Evolutionary conservation across 768 basidiomycete species (phyloP).

Genomic region (Pholiota microspora): DNA sequence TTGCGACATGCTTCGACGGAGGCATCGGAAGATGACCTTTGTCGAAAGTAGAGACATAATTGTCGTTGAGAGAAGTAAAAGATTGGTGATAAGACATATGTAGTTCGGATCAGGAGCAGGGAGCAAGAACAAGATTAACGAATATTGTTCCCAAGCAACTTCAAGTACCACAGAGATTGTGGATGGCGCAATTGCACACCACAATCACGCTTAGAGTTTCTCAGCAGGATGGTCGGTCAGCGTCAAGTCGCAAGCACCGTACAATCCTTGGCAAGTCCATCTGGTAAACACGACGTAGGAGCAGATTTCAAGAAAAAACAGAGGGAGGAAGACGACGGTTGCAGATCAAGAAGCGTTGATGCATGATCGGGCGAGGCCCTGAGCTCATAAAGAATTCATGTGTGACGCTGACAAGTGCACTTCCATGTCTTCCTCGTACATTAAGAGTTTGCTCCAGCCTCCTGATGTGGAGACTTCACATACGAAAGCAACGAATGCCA

Average conservation of each 20-base stretch:
- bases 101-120: neutral
- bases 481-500: slow-evolving; percentile 29
- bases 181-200: slow-evolving; percentile 3
- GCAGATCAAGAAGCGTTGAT: no score
- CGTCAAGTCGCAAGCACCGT: no score
- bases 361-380: neutral
- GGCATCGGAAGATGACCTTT: slow-evolving; percentile 35
- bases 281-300: no score
- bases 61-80: slow-evolving; percentile 39
- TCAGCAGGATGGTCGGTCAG: no score
- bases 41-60: slow-evolving; percentile 45
- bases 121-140: neutral
- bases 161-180: neutral
- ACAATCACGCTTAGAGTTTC: neutral
- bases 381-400: neutral
- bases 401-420: neutral
- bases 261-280: no score
- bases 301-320: no score
- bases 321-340: no score
- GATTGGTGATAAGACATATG: slow-evolving; percentile 30
- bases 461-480: slow-evolving; percentile 38
- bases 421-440: slow-evolving; percentile 28
- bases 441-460: slow-evolving; percentile 48
- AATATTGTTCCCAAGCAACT: neutral
- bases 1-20: slow-evolving; percentile 31